Base-by-base conservation (phyloP, 176 grass and related monocot genomes). In the Triticum urartu region DNA sequence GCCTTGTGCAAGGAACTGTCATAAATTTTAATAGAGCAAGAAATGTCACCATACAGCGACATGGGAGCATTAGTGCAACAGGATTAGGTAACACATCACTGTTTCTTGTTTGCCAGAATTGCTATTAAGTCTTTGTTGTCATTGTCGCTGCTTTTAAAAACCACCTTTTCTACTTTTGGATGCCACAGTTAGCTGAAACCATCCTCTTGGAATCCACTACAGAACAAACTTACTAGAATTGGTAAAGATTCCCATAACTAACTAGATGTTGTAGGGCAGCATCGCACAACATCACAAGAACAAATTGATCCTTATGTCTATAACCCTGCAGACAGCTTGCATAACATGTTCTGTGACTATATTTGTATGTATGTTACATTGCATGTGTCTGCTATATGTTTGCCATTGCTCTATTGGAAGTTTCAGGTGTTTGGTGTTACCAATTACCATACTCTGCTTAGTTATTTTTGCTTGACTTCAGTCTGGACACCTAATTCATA, bases 1-100 rank as follows among this genome's bases (percentile, higher is more conserved):
- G 96, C 22, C 93, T 98, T 92, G 85, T 98, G 64, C 89, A 98
- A 89, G 96, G 96, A 91, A 91, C 92, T 79, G 96, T 98, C 11
- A 86, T 98, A 79, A 92, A 98, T 94, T 98, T 98, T 60, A 94
- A 92, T 20, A 87, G 90, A 82, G 92, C 93, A 84, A 87, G 96
- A 94, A 98, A 78, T 87, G 83, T 98, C 64, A 83, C 87, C 66
- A 92, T 98, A 38, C 86, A 79, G 47, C 47, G 86, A 74, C 86
- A 85, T 68, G 96, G 96, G 84, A 90, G 40, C 84, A 98, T 98
- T 86, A 98, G 90, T 52, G 88, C 96, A 28, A 94, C 90, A 79
- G 96, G 90, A 86, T 86, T 91, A 79, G 96, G 96, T 98, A 95
- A 17, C 48, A 9, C 47, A 40, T 83, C 35, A 61, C 72, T n/a